Conservation (phyloP, 2,329 filamentous ascomycete species). For the Aspergillus neotritici region DNA sequence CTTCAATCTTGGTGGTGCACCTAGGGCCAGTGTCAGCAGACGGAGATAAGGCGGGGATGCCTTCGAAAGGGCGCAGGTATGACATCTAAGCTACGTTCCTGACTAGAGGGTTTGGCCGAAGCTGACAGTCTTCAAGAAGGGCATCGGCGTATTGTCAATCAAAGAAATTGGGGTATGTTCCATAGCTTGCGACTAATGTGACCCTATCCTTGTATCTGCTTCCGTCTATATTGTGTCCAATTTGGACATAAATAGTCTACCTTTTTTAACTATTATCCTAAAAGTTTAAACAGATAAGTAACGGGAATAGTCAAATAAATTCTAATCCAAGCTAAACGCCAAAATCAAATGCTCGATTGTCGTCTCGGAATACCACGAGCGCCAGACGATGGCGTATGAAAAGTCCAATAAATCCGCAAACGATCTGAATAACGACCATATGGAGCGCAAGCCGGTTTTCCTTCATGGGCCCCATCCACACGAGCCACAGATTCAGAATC, state of each 20-base stretch:
- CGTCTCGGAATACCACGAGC: constrained; percentile 79
- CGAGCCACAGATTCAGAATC: constrained; percentile 89
- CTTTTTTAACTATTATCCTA: too few species aligned
- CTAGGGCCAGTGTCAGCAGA: too few species aligned
- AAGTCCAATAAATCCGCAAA: constrained; percentile 72
- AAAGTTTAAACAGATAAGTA: too few species aligned
- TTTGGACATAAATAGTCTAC: not conserved
- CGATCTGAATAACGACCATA: constrained; percentile 70
- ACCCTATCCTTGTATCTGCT: not conserved
- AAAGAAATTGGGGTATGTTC: too few species aligned
- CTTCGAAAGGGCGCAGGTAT: too few species aligned
- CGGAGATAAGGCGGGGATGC: too few species aligned
- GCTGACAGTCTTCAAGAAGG: too few species aligned
- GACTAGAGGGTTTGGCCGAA: too few species aligned
- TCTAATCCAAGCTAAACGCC: not conserved
- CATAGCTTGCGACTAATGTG: not conserved
- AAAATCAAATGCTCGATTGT: constrained; percentile 55
- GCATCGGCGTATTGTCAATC: too few species aligned
- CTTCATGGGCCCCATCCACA: constrained; percentile 86
- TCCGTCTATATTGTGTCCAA: not conserved
- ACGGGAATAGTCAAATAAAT: not conserved
- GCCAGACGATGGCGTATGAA: constrained; percentile 83
- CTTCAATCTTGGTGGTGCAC: too few species aligned
- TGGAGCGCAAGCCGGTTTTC: constrained; percentile 79
- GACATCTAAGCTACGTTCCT: too few species aligned